Evolutionary conservation across 2,329 filamentous ascomycete species (phyloP), one percentile per base, ranked within the genome.

Genomic region (Cryphonectria parasitica): DNA sequence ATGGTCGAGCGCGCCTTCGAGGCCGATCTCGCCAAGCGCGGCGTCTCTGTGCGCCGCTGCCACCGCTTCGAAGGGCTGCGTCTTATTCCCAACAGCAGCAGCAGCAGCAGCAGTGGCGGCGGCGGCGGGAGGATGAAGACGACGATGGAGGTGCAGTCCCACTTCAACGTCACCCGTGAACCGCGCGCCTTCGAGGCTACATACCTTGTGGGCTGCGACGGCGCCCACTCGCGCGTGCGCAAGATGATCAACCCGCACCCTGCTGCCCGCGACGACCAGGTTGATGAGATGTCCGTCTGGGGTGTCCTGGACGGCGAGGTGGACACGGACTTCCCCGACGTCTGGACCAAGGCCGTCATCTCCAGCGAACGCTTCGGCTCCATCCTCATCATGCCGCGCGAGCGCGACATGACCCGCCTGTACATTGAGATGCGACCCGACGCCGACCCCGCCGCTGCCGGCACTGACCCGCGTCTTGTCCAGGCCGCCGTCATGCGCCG

Each of bases 271-370:
- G 84, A 84, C 66, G 79, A 85, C 77, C 87, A 89, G n/a, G 83
- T 85, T 71, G 80, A 83, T 17, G 80, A 83, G 17, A 83, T 85
- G 28, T 83, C 88, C 49, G 78, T 80, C 6, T 93, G 91, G 91
- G 91, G 90, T 69, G 91, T 93, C 2, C 81, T 93, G 3, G 91
- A 93, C 77, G 91, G 90, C 74, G 88, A 89, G 77, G 80, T 93
- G 13, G 88, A 91, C 60, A 93, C 91, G 10, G 86, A 92, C 77
- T 93, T 93, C 74, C 91, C 91, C 1, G 91, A 93, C 75, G 87
- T 93, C 64, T 93, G 90, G 90, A 91, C 88, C 78, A 93, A 93
- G 80, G 90, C 90, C 0, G 86, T 91, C 0, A 85, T 92, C 10
- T 90, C 90, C 74, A 90, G 89, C 2, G 88, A 92, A 72, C 84